These are phyloP conservation scores for Tuber microsphaerosporum DNA, from an alignment of 495 filamentous ascomycete genomes.

Conservation along the genomic window DNA sequence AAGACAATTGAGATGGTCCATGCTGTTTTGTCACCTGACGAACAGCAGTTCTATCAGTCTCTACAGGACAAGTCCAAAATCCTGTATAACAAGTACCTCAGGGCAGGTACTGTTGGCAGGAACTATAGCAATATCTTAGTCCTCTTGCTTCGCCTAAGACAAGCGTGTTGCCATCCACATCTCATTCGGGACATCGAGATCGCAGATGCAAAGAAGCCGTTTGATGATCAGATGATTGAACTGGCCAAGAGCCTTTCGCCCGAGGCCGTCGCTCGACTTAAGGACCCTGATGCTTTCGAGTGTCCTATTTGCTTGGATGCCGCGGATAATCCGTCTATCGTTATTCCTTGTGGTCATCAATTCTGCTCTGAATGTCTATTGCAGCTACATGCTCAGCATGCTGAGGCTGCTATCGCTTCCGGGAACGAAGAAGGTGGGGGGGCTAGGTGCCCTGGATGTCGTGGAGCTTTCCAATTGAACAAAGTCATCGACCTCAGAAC, in stretches of 20 bases:
- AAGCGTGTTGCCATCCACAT: slow-evolving; percentile 88
- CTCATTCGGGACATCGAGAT: slow-evolving; percentile 71
- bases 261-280: slow-evolving; percentile 63
- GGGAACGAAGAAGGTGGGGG: slow-evolving; percentile 54
- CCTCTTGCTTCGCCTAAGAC: slow-evolving; percentile 78
- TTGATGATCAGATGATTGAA: slow-evolving; percentile 53
- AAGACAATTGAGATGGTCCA: slow-evolving; percentile 60
- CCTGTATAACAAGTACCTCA: slow-evolving; percentile 71
- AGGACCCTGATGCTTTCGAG: slow-evolving; percentile 51
- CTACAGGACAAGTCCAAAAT: slow-evolving; percentile 62
- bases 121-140: slow-evolving; percentile 82
- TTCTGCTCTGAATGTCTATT: slow-evolving; percentile 74
- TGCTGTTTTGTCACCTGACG: slow-evolving; percentile 67
- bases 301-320: slow-evolving; percentile 66
- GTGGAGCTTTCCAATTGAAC: slow-evolving; percentile 54
- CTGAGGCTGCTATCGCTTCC: slow-evolving; percentile 48
- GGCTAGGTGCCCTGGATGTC: slow-evolving; percentile 71
- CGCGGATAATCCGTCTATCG: slow-evolving; percentile 66
- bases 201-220: slow-evolving; percentile 47
- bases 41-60: slow-evolving; percentile 62
- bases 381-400: slow-evolving; percentile 56
- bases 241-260: slow-evolving; percentile 58
- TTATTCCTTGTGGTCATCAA: slow-evolving; percentile 74
- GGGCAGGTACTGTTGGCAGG: slow-evolving; percentile 61
- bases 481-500: slow-evolving; percentile 65